Evolutionary conservation across 805 yeast genomes (phyloP).

Genomic region (Metschnikowia picachoensis): DNA sequence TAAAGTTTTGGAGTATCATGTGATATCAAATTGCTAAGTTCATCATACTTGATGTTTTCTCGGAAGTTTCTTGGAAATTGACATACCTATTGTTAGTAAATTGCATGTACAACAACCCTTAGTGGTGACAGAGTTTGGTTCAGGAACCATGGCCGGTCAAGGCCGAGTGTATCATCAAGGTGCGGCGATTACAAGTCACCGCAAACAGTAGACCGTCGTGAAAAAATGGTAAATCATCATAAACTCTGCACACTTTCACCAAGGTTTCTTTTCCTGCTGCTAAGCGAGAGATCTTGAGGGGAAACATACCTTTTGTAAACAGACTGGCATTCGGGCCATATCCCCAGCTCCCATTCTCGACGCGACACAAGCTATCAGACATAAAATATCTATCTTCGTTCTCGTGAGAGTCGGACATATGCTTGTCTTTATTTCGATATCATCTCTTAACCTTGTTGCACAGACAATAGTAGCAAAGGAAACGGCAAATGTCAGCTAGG

Average conservation of each 20-base stretch:
- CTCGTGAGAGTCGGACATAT: conserved; percentile 79
- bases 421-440: conserved; percentile 88
- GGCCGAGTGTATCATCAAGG: conserved; percentile 45
- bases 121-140: conserved; percentile 12
- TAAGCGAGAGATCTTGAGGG: background rate
- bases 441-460: conserved; percentile 48
- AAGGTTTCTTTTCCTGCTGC: background rate
- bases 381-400: conserved; percentile 57
- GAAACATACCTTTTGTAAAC: conserved; percentile 17
- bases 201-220: conserved; percentile 53
- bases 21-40: conserved; percentile 12
- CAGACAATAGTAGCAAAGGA: conserved; percentile 18
- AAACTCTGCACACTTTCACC: conserved; percentile 19
- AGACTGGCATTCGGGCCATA: conserved; percentile 13
- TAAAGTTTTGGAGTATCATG: conserved; percentile 26
- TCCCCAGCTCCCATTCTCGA: conserved; percentile 23
- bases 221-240: conserved; percentile 47
- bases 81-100: conserved; percentile 11
- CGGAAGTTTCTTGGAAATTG: background rate
- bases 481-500: conserved; percentile 3
- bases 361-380: conserved; percentile 35
- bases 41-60: conserved; percentile 10
- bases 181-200: conserved; percentile 42
- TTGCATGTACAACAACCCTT: background rate
- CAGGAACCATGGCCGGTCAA: conserved; percentile 54